Conservation (phyloP, 1,139 yeast species). For the Suhomyces anneliseae region DNA sequence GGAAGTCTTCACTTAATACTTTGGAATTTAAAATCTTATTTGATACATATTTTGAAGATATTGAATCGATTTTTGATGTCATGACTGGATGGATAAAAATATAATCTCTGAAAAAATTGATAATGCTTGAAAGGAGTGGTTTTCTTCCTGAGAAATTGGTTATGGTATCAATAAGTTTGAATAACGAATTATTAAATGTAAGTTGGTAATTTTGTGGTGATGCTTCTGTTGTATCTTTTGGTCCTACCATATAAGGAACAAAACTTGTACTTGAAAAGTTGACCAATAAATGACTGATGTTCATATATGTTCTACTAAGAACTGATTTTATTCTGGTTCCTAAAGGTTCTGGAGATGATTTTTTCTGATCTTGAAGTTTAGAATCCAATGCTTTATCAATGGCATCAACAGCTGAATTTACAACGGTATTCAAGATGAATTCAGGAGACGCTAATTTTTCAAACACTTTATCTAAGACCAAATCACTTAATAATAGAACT, state of each 20-base stretch:
- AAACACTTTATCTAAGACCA: constrained; percentile 33
- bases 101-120: constrained; percentile 5
- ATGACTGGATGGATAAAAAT: constrained; percentile 3
- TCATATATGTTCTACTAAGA: constrained; percentile 2
- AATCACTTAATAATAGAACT: constrained; percentile 32
- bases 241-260: constrained; percentile 1
- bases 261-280: constrained; percentile 2
- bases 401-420: constrained; percentile 7
- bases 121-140: constrained; percentile 26
- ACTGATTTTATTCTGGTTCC: not conserved
- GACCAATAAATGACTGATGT: constrained; percentile 3
- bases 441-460: constrained; percentile 31
- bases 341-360: constrained; percentile 1
- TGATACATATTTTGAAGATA: constrained; percentile 14
- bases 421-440: constrained; percentile 24
- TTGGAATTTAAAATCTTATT: constrained; percentile 16
- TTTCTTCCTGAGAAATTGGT: constrained; percentile 28
- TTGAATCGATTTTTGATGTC: constrained; percentile 6
- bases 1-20: constrained; percentile 18
- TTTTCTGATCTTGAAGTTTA: not conserved
- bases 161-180: constrained; percentile 29
- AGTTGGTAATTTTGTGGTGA: not conserved
- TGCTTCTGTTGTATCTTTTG: not conserved
- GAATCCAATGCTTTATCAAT: constrained; percentile 1
- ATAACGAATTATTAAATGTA: constrained; percentile 21